Percentiles rank a stretch among this genome's conserved stretches.
These are phyloP conservation scores for Diospyros lotus DNA, from an alignment of 148 eudicot species.

Conservation along the genomic window DNA sequence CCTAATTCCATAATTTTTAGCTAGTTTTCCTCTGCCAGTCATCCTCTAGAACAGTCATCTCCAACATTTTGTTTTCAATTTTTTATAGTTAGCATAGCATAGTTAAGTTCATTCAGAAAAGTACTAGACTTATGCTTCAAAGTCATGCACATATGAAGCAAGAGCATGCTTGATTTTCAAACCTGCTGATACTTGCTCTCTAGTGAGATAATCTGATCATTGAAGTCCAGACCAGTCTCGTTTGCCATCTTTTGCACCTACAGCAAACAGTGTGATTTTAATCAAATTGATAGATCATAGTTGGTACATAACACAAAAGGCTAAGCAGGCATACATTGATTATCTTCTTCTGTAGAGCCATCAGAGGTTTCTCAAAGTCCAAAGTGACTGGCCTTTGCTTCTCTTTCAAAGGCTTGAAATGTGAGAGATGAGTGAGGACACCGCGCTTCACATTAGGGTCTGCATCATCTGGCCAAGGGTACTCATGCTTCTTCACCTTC, in stretches of 20 bases:
- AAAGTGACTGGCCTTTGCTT: conserved; percentile 75
- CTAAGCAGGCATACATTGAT: conserved; percentile 43
- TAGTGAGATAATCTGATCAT: conserved; percentile 58
- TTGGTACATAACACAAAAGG: not conserved
- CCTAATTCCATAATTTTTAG: no score
- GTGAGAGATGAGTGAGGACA: conserved; percentile 53
- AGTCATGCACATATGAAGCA: not conserved
- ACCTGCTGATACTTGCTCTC: conserved; percentile 87
- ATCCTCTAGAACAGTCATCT: no score
- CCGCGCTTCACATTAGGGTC: conserved; percentile 83
- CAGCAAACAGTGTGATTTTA: not conserved
- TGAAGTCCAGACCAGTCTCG: conserved; percentile 88
- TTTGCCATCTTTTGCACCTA: conserved; percentile 87
- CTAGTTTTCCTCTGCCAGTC: no score
- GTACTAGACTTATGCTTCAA: not conserved
- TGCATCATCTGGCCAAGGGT: conserved; percentile 88
- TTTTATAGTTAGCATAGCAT: not conserved
- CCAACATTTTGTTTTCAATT: not conserved
- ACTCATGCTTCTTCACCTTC: conserved; percentile 75
- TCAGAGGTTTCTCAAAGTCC: conserved; percentile 60
- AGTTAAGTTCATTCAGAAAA: not conserved
- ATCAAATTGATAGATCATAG: not conserved
- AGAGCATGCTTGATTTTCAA: not conserved
- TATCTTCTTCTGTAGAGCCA: conserved; percentile 53
- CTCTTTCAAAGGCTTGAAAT: conserved; percentile 75